These are phyloP conservation scores for Fomitopsis schrenkii DNA, from an alignment of 1,284 basidiomycete genomes.

Conservation along the genomic window DNA sequence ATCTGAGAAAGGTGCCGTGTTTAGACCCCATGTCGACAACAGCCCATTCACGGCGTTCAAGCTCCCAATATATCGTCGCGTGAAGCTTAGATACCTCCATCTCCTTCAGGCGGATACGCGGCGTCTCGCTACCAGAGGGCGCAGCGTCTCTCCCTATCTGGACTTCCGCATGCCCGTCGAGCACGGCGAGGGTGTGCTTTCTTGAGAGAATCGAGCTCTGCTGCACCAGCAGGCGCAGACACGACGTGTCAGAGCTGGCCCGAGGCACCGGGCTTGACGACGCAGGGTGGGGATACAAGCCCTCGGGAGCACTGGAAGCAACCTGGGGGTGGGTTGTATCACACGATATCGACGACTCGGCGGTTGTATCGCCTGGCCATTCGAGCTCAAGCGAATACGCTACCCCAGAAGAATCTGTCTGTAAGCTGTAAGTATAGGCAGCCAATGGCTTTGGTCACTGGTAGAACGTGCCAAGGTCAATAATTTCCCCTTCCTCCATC, in stretches of 20 bases:
- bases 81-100: constrained; percentile 79
- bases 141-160: constrained; percentile 68
- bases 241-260: constrained; percentile 20
- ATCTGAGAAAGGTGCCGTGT: constrained; percentile 67
- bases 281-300: constrained; percentile 4
- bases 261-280: neutral
- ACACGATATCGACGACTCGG: neutral
- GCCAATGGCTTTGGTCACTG: neutral
- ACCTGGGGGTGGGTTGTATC: neutral
- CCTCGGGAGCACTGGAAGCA: neutral
- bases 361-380: constrained; percentile 45
- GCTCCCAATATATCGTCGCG: constrained; percentile 70
- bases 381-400: constrained; percentile 50
- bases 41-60: constrained; percentile 51
- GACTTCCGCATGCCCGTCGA: constrained; percentile 60
- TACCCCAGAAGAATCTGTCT: constrained; percentile 11
- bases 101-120: constrained; percentile 71
- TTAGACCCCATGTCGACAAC: constrained; percentile 80
- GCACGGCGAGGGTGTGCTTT: constrained; percentile 47
- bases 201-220: constrained; percentile 47
- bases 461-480: neutral
- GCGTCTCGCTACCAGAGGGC: constrained; percentile 42
- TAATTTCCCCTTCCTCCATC: constrained; percentile 18
- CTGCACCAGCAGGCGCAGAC: constrained; percentile 55
- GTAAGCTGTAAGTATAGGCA: neutral